phyloP scores from a whole-genome alignment of 2,329 filamentous ascomycete genomes.

The Clonostachys solani region DNA sequence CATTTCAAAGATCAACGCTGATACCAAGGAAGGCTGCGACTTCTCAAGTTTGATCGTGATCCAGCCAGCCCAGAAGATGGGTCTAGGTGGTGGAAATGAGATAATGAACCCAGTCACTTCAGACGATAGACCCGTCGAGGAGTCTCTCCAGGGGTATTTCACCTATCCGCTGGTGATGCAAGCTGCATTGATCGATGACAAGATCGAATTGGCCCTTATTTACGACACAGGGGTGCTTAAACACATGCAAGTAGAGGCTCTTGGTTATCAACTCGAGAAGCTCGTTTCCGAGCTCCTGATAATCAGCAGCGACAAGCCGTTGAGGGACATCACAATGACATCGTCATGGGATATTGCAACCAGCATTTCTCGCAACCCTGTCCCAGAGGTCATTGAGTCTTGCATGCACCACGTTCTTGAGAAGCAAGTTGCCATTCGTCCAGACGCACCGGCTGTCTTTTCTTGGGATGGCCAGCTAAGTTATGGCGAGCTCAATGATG shows the following conservation, averaged over 20 bases:
- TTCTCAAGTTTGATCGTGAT: slow-evolving; percentile 1
- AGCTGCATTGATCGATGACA: background rate
- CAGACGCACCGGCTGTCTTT: slow-evolving; percentile 5
- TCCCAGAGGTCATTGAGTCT: background rate
- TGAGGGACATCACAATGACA: background rate
- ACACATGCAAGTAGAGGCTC: background rate
- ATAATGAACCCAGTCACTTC: background rate
- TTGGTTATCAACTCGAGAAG: slow-evolving; percentile 3
- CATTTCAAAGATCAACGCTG: slow-evolving; percentile 6
- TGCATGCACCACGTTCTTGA: slow-evolving; percentile 5
- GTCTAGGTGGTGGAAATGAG: background rate
- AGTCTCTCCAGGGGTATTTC: slow-evolving; percentile 1
- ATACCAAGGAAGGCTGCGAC: slow-evolving; percentile 3
- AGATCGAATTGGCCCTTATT: slow-evolving; percentile 1
- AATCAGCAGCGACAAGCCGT: background rate
- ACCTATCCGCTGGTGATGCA: slow-evolving; percentile 1
- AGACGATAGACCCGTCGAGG: background rate
- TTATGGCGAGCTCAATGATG: slow-evolving; percentile 1
- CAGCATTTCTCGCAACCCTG: slow-evolving; percentile 24
- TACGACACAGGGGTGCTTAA: background rate
- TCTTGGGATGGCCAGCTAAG: slow-evolving; percentile 1
- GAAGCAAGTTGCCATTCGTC: background rate
- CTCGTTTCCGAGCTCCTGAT: background rate
- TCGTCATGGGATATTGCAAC: slow-evolving; percentile 1
- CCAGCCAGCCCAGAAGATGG: background rate